Percentiles rank a stretch among this genome's conserved stretches.
phyloP scores from a whole-genome alignment of 257 asterid genomes.

The Nicotiana benthamiana region DNA sequence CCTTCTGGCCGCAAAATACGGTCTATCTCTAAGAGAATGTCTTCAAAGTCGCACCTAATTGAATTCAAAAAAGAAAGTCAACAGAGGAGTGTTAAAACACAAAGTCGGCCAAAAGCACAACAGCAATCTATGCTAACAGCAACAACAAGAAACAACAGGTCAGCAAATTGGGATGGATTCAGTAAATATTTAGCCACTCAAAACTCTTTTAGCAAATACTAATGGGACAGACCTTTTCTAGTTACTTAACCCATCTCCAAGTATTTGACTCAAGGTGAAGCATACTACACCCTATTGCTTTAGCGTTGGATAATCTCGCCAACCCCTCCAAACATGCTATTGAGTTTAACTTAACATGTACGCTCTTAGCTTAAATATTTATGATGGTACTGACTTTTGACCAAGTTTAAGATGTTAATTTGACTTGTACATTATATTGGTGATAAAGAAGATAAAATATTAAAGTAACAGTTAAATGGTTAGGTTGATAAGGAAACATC shows the following conservation, averaged over 20 bases:
- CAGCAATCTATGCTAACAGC: not conserved
- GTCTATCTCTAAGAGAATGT: conserved; percentile 70
- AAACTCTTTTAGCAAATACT: too few species aligned
- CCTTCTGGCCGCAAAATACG: conserved; percentile 75
- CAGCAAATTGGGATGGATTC: too few species aligned
- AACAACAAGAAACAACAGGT: too few species aligned
- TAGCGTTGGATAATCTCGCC: not conserved
- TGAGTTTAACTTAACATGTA: not conserved
- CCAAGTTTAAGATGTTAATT: not conserved
- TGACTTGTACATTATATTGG: not conserved
- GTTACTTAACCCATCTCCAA: too few species aligned
- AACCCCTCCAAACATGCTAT: not conserved
- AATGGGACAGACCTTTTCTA: too few species aligned
- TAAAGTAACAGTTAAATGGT: not conserved
- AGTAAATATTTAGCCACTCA: too few species aligned
- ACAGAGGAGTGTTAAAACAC: not conserved
- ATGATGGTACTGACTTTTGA: not conserved
- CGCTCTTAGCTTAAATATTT: not conserved
- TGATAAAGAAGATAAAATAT: not conserved
- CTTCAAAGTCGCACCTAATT: conserved; percentile 52
- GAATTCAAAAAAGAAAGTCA: not conserved
- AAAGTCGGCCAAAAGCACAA: not conserved
- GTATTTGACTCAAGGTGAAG: too few species aligned
- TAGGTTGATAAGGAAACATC: not conserved
- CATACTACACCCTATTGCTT: not conserved